Percentiles rank a stretch among this genome's conserved stretches.
These are phyloP conservation scores for Bauhinia variegata DNA, from an alignment of 306 rosid genomes.

Conservation along the genomic window DNA sequence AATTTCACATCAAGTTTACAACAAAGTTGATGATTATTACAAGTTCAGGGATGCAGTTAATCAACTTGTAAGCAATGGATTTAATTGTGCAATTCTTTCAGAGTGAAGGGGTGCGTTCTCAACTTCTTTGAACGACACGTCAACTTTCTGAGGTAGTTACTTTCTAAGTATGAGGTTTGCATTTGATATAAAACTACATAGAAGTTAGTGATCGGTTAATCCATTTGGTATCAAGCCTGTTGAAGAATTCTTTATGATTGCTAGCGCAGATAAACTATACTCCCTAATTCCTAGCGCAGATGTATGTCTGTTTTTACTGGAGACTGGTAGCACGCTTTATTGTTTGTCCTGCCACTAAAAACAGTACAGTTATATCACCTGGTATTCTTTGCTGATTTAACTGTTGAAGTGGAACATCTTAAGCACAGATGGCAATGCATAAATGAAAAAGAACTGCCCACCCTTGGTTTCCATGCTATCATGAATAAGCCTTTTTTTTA, in stretches of 20 bases:
- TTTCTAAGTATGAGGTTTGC: slow-evolving; percentile 19
- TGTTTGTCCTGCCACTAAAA: no score
- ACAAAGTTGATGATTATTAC: slow-evolving; percentile 75
- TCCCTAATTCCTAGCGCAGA: neutral
- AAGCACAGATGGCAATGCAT: slow-evolving; percentile 2
- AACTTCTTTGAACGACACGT: slow-evolving; percentile 8
- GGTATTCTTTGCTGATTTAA: no score
- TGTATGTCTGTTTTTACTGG: slow-evolving; percentile 19
- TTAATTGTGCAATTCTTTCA: slow-evolving; percentile 66
- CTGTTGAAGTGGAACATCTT: no score
- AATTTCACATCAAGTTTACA: slow-evolving; percentile 91
- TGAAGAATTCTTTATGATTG: slow-evolving; percentile 16
- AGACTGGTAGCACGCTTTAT: neutral
- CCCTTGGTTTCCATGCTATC: slow-evolving; percentile 21
- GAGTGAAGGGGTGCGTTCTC: slow-evolving; percentile 59
- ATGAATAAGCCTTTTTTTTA: neutral
- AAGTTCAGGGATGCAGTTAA: slow-evolving; percentile 76
- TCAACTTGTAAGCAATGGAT: slow-evolving; percentile 65
- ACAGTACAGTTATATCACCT: no score
- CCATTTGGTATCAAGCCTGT: neutral
- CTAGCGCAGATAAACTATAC: no score
- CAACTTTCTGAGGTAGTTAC: slow-evolving; percentile 9
- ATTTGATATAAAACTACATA: slow-evolving; percentile 1
- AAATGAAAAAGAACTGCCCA: slow-evolving; percentile 1
- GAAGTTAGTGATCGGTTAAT: slow-evolving; percentile 21